These are phyloP conservation scores for Berberis vulgaris DNA, from an alignment of 164 flowering plant genomes.

Conservation along the genomic window DNA sequence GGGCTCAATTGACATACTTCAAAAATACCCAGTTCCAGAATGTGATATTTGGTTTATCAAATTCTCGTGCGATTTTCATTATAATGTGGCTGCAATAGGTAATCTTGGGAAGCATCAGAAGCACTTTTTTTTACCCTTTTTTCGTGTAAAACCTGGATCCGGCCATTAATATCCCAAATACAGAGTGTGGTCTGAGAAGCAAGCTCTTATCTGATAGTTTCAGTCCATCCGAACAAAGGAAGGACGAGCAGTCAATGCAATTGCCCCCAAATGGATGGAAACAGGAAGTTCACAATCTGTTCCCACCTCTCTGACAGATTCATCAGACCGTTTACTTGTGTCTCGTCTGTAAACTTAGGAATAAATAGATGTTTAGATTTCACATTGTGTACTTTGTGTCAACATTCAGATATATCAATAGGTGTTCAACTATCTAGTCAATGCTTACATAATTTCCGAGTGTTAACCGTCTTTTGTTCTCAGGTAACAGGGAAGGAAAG, in stretches of 20 bases:
- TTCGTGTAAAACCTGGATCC: background rate
- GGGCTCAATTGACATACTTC: conserved; percentile 87
- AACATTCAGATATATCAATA: background rate
- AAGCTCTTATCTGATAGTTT: no score
- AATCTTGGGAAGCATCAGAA: conserved; percentile 1
- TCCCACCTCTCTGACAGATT: no score
- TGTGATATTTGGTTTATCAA: conserved; percentile 99
- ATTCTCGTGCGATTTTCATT: conserved; percentile 92
- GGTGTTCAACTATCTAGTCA: background rate
- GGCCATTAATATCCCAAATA: background rate
- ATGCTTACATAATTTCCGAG: background rate
- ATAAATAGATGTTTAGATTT: no score
- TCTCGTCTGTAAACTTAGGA: no score
- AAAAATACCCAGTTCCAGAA: conserved; percentile 93
- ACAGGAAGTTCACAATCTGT: no score
- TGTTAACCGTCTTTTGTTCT: conserved; percentile 1
- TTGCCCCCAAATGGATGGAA: no score
- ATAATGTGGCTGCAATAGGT: conserved; percentile 82
- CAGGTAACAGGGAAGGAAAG: conserved; percentile 98
- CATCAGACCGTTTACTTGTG: no score
- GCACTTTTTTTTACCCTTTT: background rate
- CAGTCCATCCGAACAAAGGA: no score
- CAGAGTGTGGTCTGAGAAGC: background rate
- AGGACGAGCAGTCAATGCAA: no score
- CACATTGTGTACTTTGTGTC: no score